Evolutionary conservation across 2,329 filamentous ascomycete species (phyloP), one percentile per base, ranked within the genome.

Genomic region (Cytospora chrysosperma): DNA sequence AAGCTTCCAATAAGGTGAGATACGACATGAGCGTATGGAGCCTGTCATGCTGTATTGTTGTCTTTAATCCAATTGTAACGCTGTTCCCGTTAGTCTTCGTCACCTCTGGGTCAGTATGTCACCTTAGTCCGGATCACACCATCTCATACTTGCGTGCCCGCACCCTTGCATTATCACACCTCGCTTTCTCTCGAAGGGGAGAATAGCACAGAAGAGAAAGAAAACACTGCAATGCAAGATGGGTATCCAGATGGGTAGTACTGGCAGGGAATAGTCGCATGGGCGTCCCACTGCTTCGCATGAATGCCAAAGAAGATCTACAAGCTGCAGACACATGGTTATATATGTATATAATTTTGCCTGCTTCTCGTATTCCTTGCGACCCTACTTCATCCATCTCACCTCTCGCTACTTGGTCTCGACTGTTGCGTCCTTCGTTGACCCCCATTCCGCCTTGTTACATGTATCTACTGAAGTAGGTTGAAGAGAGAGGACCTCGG

Each of bases 81-180:
- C 60, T 57, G 47, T 24, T 34, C 51, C 40, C 58, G 17, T 56
- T 49, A 17, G 57, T 40, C 27, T 28, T 30, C 15, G 13, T 21
- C 50, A 28, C 24, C 58, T 51, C 19, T 52, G 50, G 37, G 54
- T 40, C 51, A 52, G 47, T 63, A 52, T 66, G 54, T 56, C 58
- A 54, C 61, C 53, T 56, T 65, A 65, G 64, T 43, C 61, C 28
- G 15, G 28, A 65, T 65, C 64, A 65, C 64, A 65, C 21, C 64
- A 65, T 65, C 37, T 49, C 17, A 37, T 12, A 47, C 56, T 53
- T 59, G 59, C 61, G 56, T 50, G 56, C 43, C 47, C 60, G 49
- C 40, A 49, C 53, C 61, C 60, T 65, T 63, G 60, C 61, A 63
- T 56, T 56, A 30, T 21, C 26, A 55, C 59, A 40, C 54, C 51